Evolutionary conservation across 129 eudicot genomes (phyloP).

Genomic region (Flaveria linearis): DNA sequence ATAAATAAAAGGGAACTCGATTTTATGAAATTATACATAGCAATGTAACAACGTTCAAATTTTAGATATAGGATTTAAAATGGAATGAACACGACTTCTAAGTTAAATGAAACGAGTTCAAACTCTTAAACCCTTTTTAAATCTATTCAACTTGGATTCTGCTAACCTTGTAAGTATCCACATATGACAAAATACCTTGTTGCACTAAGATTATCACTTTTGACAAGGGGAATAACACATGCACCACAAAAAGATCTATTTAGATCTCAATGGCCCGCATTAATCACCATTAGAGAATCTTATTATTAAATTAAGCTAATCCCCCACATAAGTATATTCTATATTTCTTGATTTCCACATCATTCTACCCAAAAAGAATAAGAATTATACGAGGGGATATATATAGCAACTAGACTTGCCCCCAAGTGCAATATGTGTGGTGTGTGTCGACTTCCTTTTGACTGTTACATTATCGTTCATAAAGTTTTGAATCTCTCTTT

Average conservation of each 20-base stretch:
- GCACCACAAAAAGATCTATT: constrained; percentile 21
- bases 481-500: neutral
- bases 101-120: no score
- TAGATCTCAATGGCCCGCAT: constrained; percentile 32
- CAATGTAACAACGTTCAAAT: no score
- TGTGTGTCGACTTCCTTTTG: constrained; percentile 29
- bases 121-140: no score
- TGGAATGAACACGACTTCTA: no score
- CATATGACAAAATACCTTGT: neutral
- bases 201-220: neutral
- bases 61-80: no score
- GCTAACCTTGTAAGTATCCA: neutral
- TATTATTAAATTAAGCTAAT: constrained; percentile 8
- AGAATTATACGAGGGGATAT: constrained; percentile 24
- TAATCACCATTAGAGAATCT: constrained; percentile 21
- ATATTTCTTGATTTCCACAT: constrained; percentile 19
- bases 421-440: constrained; percentile 41
- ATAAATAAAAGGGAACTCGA: no score
- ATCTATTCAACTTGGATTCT: no score
- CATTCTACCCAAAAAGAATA: constrained; percentile 24
- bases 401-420: constrained; percentile 5
- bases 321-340: constrained; percentile 31
- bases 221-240: neutral
- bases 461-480: neutral
- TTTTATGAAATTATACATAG: no score